phyloP scores from a whole-genome alignment of 2,329 filamentous ascomycete species.

The Claviceps capensis region DNA sequence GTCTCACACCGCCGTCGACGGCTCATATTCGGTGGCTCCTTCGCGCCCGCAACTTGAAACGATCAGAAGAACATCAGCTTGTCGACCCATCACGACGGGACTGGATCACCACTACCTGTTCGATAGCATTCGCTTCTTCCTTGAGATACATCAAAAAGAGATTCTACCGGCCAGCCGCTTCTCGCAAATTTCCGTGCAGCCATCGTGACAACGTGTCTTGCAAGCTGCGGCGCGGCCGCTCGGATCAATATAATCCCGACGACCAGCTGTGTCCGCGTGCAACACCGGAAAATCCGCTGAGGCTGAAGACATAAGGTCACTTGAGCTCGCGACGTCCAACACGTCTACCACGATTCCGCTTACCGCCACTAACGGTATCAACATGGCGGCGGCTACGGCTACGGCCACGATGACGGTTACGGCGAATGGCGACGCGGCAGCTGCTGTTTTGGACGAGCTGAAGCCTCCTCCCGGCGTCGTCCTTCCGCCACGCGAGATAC shows the following conservation, averaged over 20 bases:
- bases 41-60: no score
- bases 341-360: not conserved
- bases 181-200: not conserved
- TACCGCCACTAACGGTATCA: conserved; percentile 6
- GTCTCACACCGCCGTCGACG: no score
- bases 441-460: conserved; percentile 46
- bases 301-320: not conserved
- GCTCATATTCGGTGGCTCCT: no score
- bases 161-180: not conserved
- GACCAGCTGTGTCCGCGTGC: not conserved
- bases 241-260: not conserved
- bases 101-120: no score
- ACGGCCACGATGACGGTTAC: conserved; percentile 18
- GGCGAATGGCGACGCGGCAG: conserved; percentile 39
- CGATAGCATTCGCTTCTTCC: no score
- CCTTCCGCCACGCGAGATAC: conserved; percentile 78
- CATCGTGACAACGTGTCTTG: not conserved
- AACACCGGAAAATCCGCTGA: not conserved
- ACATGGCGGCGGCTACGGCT: conserved; percentile 15
- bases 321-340: not conserved
- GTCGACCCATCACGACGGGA: no score
- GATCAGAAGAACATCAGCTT: no score
- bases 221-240: not conserved
- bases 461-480: conserved; percentile 76
- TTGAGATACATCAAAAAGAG: not conserved